Conservation (phyloP, 495 filamentous ascomycete genomes). For the Aspergillus avenaceus region DNA sequence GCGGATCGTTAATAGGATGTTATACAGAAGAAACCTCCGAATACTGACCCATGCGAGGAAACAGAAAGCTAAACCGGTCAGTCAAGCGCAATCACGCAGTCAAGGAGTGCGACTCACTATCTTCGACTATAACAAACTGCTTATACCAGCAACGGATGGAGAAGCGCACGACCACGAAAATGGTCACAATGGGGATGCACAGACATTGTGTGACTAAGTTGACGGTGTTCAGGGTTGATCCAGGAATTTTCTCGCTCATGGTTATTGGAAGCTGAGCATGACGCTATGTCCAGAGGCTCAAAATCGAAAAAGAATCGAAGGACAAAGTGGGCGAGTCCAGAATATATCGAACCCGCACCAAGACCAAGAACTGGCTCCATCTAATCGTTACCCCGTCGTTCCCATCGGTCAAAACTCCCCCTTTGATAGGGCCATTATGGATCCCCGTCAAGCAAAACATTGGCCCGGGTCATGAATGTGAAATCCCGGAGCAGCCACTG, state of each 20-base stretch:
- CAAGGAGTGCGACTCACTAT: slow-evolving; percentile 28
- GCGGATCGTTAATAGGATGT: slow-evolving; percentile 5
- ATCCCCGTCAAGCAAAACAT: background rate
- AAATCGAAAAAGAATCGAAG: background rate
- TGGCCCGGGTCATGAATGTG: background rate
- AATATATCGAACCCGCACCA: background rate
- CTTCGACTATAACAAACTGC: slow-evolving; percentile 33
- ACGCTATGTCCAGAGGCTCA: background rate
- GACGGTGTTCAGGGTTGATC: slow-evolving; percentile 33
- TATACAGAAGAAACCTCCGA: background rate
- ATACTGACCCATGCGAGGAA: slow-evolving; percentile 32
- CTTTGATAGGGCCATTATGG: background rate
- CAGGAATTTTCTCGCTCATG: slow-evolving; percentile 25
- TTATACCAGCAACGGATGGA: slow-evolving; percentile 34
- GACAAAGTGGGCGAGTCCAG: background rate
- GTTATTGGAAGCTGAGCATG: slow-evolving; percentile 7
- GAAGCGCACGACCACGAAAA: slow-evolving; percentile 35
- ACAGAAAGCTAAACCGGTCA: slow-evolving; percentile 23
- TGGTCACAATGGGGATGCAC: slow-evolving; percentile 38
- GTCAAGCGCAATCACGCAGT: no score
- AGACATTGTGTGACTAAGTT: slow-evolving; percentile 41
- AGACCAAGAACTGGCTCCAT: background rate
- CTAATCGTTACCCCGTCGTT: background rate
- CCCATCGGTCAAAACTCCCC: background rate
- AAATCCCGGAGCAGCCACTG: no score